A percentile compares a stretch with the other conserved stretches of the same genome.
These are phyloP conservation scores for Yamadazyma aaseri DNA, from an alignment of 1,139 yeast genomes.

Conservation along the genomic window DNA sequence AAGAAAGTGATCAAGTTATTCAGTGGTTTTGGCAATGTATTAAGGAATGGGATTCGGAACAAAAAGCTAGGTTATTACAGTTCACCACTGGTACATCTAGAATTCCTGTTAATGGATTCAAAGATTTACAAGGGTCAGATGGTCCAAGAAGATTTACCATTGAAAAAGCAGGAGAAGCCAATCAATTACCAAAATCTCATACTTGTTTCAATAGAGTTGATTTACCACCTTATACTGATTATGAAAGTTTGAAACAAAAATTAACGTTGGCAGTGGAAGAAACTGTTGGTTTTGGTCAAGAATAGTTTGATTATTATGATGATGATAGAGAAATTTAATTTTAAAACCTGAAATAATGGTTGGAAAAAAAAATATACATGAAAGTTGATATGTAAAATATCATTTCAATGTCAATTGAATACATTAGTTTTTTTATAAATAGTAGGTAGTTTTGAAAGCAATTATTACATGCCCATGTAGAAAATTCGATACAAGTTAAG, in stretches of 20 bases:
- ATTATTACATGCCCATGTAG: no score
- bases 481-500: no score
- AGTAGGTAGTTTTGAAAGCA: no score
- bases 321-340: not conserved
- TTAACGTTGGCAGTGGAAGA: conserved; percentile 87
- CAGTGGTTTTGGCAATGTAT: conserved; percentile 99
- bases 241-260: conserved; percentile 74
- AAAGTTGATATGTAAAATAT: no score
- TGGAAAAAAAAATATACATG: no score
- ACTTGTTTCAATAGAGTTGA: conserved; percentile 94
- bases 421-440: no score
- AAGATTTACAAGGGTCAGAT: conserved; percentile 96
- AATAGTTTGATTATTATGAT: conserved; percentile 35
- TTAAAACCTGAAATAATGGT: not conserved
- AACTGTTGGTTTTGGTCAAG: conserved; percentile 96
- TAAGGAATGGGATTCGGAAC: conserved; percentile 93
- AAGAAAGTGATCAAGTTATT: conserved; percentile 91
- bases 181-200: conserved; percentile 94
- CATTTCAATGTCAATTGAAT: no score
- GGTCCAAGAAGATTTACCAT: conserved; percentile 98
- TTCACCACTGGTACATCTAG: conserved; percentile 98
- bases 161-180: conserved; percentile 94
- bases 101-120: conserved; percentile 97
- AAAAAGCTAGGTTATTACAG: conserved; percentile 90
- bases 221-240: conserved; percentile 78